Conservation (phyloP, 192 early-diverging fungal species). For the Thoreauomyces humboldtii region DNA sequence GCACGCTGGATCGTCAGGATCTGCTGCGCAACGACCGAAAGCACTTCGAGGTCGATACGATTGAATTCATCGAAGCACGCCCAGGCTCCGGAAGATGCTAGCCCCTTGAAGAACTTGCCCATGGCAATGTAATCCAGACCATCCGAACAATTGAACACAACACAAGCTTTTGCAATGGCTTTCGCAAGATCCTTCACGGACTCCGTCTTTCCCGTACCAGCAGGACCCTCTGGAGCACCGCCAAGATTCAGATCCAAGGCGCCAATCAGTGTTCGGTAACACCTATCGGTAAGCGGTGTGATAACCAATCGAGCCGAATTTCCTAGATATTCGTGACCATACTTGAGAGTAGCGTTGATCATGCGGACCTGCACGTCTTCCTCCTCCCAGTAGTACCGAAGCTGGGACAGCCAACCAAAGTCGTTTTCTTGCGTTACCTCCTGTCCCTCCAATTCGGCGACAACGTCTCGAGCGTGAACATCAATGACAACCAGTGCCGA, state of each 20-base stretch:
- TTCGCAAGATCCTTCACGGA: conserved; percentile 62
- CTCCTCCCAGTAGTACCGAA: conserved; percentile 62
- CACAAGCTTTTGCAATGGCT: conserved; percentile 59
- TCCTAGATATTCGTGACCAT: conserved; percentile 61
- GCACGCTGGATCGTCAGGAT: conserved; percentile 60
- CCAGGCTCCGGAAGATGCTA: conserved; percentile 61
- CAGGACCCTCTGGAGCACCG: conserved; percentile 60
- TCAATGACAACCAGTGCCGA: conserved; percentile 61
- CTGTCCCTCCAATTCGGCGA: conserved; percentile 47
- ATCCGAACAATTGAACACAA: conserved; percentile 66
- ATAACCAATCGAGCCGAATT: conserved; percentile 57
- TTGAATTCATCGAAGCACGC: conserved; percentile 67
- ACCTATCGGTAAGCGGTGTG: conserved; percentile 59
- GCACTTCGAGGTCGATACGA: conserved; percentile 60
- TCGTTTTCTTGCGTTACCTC: conserved; percentile 46
- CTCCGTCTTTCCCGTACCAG: conserved; percentile 64
- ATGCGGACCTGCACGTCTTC: conserved; percentile 59
- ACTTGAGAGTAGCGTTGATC: conserved; percentile 61
- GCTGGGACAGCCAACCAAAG: conserved; percentile 62
- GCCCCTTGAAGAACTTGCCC: conserved; percentile 66
- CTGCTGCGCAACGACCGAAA: conserved; percentile 64
- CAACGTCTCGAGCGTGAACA: conserved; percentile 59
- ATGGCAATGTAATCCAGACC: conserved; percentile 66
- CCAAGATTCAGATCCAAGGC: conserved; percentile 60
- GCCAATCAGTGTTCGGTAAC: conserved; percentile 64